phyloP scores from a whole-genome alignment of 2,329 filamentous ascomycete species.

The Helotiales sp. region DNA sequence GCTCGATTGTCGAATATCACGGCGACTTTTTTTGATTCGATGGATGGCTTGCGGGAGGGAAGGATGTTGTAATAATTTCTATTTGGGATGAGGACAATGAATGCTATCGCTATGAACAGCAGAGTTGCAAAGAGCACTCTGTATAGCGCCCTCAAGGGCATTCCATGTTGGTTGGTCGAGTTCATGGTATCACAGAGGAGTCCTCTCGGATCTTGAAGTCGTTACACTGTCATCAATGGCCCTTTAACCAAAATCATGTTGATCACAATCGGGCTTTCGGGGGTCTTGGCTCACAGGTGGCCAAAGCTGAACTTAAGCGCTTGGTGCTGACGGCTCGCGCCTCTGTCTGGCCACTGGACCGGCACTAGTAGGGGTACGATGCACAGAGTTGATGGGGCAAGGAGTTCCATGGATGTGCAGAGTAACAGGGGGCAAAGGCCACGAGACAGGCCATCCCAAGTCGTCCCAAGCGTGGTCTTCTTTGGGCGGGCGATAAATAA shows the following conservation, averaged over 20 bases:
- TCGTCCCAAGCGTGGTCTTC: no score
- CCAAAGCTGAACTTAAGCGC: background rate
- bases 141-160: background rate
- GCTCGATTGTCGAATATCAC: slow-evolving; percentile 17
- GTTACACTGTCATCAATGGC: background rate
- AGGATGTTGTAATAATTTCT: background rate
- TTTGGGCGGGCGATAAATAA: no score
- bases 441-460: no score
- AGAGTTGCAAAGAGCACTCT: background rate
- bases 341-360: background rate
- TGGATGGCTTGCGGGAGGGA: slow-evolving; percentile 5
- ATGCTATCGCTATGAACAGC: background rate
- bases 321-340: background rate
- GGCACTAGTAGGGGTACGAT: background rate
- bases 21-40: slow-evolving; percentile 13
- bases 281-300: background rate
- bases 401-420: no score
- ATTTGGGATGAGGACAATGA: background rate
- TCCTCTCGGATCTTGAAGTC: background rate
- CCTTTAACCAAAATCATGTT: background rate
- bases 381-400: no score
- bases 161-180: background rate
- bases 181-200: background rate
- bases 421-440: no score
- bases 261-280: background rate